Evolutionary conservation across 108 stramenopile genomes (phyloP).

Genomic region (Skeletonema potamos): DNA sequence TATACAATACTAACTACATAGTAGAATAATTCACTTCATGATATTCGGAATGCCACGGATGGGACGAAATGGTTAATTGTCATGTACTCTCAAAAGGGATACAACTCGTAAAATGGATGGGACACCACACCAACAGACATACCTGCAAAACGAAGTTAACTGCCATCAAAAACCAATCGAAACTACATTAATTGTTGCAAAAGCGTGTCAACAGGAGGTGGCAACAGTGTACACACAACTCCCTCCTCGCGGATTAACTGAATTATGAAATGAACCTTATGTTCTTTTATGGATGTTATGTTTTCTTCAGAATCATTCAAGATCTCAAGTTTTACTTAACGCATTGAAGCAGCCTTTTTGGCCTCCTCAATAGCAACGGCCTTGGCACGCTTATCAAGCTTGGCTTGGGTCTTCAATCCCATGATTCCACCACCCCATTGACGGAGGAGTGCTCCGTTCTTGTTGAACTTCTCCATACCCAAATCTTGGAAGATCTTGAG

Average conservation of each 20-base stretch:
- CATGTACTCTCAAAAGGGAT: too few relatives aligned
- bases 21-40: too few relatives aligned
- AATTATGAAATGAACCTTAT: slow-evolving; percentile 26
- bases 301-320: neutral
- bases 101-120: too few relatives aligned
- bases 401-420: slow-evolving; percentile 99
- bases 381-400: slow-evolving; percentile 97
- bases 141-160: neutral
- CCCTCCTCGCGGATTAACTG: slow-evolving; percentile 39
- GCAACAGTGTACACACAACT: slow-evolving; percentile 6
- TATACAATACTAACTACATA: too few relatives aligned
- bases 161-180: neutral
- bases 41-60: too few relatives aligned
- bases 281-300: slow-evolving; percentile 22
- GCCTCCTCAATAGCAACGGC: slow-evolving; percentile 93
- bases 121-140: neutral
- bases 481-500: slow-evolving; percentile 79
- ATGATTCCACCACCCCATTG: slow-evolving; percentile 99
- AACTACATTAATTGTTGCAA: slow-evolving; percentile 12
- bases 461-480: slow-evolving; percentile 95
- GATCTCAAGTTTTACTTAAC: slow-evolving; percentile 16
- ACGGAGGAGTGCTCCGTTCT: slow-evolving; percentile 83
- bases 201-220: slow-evolving; percentile 34
- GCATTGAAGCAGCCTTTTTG: slow-evolving; percentile 93
- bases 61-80: too few relatives aligned